Conservation (phyloP, 169 alveolate genomes). For the Plasmodium chabaudi region DNA sequence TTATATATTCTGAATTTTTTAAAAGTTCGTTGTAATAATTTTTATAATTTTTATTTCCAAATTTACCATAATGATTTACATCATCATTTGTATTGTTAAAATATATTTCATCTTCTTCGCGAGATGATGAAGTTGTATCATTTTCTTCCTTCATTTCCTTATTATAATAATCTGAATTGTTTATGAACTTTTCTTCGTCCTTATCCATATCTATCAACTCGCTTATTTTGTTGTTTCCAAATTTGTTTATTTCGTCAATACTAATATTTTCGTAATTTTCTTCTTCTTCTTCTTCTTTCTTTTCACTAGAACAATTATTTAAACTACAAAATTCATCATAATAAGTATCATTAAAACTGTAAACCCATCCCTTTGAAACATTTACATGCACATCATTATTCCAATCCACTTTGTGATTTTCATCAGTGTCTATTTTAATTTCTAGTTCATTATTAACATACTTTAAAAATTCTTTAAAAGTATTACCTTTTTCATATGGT, state of each 20-base stretch:
- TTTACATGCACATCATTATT: conserved; percentile 40
- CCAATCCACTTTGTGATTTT: conserved; percentile 64
- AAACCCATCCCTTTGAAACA: conserved; percentile 66
- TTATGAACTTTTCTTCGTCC: conserved; percentile 54
- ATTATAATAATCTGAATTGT: conserved; percentile 19
- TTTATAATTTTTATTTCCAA: neutral
- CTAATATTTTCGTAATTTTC: neutral
- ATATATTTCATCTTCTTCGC: conserved; percentile 19
- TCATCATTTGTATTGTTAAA: conserved; percentile 36
- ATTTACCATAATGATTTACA: neutral
- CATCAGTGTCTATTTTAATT: conserved; percentile 13
- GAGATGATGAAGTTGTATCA: neutral
- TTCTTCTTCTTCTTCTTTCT: neutral
- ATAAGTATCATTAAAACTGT: conserved; percentile 41
- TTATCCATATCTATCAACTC: conserved; percentile 69
- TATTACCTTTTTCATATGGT: conserved; percentile 63
- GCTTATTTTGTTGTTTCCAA: conserved; percentile 25
- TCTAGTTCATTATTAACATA: conserved; percentile 30
- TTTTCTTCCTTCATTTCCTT: neutral
- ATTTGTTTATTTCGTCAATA: neutral
- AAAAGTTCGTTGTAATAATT: conserved; percentile 24
- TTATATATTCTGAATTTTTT: conserved; percentile 34
- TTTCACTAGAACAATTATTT: neutral
- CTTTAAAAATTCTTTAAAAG: conserved; percentile 71
- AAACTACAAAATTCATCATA: conserved; percentile 21